Evolutionary conservation across 257 asterid genomes (phyloP).

Genomic region (Henckelia pumila): DNA sequence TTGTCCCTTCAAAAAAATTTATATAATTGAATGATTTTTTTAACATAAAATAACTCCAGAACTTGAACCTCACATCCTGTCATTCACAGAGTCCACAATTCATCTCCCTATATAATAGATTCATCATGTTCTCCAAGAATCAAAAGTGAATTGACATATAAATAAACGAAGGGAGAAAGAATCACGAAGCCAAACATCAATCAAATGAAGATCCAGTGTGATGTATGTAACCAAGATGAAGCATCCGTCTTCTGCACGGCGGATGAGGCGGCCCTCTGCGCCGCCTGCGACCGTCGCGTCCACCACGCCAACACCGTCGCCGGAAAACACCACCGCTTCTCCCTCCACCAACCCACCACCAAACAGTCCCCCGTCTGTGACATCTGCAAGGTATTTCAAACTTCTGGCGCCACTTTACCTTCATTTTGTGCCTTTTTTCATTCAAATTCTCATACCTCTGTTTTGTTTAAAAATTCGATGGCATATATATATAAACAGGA

Average conservation of each 20-base stretch:
- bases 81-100: background rate
- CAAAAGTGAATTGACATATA: background rate
- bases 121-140: too few relatives aligned
- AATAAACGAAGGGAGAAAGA: background rate
- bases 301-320: constrained; percentile 97
- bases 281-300: constrained; percentile 86
- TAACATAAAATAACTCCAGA: too few relatives aligned
- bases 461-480: background rate
- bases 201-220: constrained; percentile 90
- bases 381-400: constrained; percentile 63
- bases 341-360: constrained; percentile 48
- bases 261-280: constrained; percentile 89
- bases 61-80: too few relatives aligned
- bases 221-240: constrained; percentile 68
- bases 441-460: background rate
- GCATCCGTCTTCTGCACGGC: constrained; percentile 70
- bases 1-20: too few relatives aligned
- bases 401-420: background rate
- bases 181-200: background rate
- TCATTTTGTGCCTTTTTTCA: background rate
- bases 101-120: too few relatives aligned
- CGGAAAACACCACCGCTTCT: constrained; percentile 74
- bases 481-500: constrained; percentile 55
- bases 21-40: too few relatives aligned
- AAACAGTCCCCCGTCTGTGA: constrained; percentile 71